Evolutionary conservation across 2,329 filamentous ascomycete genomes (phyloP), one percentile per base, ranked within the genome.

Genomic region (Trichoderma sp.): DNA sequence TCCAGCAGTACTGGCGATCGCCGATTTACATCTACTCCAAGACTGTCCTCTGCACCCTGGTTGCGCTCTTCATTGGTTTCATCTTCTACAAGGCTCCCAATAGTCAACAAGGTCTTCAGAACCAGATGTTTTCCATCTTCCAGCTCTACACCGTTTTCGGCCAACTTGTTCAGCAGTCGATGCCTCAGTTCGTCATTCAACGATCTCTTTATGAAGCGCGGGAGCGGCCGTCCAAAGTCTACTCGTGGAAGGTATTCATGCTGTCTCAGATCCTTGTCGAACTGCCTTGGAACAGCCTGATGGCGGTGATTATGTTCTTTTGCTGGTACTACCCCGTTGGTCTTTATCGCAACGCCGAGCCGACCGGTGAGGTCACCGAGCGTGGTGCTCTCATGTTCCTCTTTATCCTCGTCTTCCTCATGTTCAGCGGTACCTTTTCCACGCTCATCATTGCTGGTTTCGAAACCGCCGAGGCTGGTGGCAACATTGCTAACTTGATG

Each of bases 1-100:
- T 95, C 83, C 87, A 94, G 76, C 93, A 97, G 78, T 96, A 95
- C 84, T 97, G 93, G 93, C 91, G 93, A 69, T 94, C 90, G 0
- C 93, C 93, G 0, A 86, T 89, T 5, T 97, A 97, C 82, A 94
- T 97, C 78, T 96, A 94, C 82, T 90, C 91, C 74, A 97, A 97
- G 83, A 77, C 84, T 0, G 81, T 84, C 1, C 88, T 96, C 19
- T 92, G 89, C 75, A 80, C 86, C 27, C 79, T 89, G 17, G 80
- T 86, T 37, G 80, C 89, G 4, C 84, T 96, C 13, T 96, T 94
- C 77, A 92, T 95, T 73, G 92, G 92, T 34, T 93, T 94, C 77
- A 89, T 90, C 64, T 93, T 95, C 80, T 92, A 87, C 84, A 84
- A 87, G 48, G 88, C 91, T 1, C 87, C 88, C 34, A 89, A 89